Conservation (phyloP, 345 rosid species). For the Eucalyptus tenuipes region DNA sequence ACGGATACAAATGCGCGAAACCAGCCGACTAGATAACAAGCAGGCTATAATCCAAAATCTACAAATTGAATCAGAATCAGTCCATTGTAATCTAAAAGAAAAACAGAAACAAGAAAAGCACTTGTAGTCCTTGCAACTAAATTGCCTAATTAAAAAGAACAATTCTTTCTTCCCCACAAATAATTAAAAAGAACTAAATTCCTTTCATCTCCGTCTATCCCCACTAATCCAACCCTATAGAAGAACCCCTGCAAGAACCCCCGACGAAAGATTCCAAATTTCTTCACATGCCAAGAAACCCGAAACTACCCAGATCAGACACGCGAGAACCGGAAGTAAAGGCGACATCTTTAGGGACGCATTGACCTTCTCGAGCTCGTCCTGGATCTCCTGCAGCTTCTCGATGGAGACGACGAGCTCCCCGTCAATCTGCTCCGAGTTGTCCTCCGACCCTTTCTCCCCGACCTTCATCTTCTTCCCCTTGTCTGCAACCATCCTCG, state of each 20-base stretch:
- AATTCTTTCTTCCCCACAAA: not conserved
- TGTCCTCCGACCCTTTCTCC: slow-evolving; percentile 27
- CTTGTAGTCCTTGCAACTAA: not conserved
- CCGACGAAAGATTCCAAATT: not conserved
- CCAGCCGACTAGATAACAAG: not conserved
- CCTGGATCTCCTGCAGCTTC: slow-evolving; percentile 96
- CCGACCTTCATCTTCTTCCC: slow-evolving; percentile 73
- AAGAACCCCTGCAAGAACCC: no score
- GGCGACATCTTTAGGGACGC: not conserved
- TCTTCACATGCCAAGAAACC: not conserved
- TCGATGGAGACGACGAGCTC: slow-evolving; percentile 84
- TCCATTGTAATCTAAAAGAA: not conserved
- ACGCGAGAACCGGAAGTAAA: not conserved
- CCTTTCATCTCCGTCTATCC: not conserved
- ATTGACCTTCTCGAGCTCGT: slow-evolving; percentile 83
- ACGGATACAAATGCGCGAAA: not conserved
- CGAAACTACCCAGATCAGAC: not conserved
- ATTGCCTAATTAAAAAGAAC: not conserved
- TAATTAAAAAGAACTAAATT: not conserved
- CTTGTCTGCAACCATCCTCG: slow-evolving; percentile 68
- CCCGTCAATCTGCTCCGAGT: slow-evolving; percentile 50
- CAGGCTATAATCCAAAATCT: not conserved
- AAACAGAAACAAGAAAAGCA: not conserved
- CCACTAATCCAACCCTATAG: not conserved
- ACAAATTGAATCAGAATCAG: not conserved